Evolutionary conservation across 2,329 filamentous ascomycete species (phyloP).

Genomic region (Aureobasidium namibiae): DNA sequence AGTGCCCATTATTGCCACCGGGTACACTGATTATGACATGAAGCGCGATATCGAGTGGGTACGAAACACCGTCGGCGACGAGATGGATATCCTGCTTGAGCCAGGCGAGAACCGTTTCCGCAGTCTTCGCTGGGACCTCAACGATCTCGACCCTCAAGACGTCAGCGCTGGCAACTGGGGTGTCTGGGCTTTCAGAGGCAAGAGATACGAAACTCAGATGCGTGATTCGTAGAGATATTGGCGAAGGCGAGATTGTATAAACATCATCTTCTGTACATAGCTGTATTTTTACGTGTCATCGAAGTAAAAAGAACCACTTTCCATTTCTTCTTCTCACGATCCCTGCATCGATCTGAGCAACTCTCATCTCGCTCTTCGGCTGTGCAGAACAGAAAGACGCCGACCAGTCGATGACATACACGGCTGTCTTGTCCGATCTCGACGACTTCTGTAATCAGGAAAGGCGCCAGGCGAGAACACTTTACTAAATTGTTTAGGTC

Average conservation of each 20-base stretch:
- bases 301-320: not conserved
- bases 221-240: not conserved
- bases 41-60: constrained; percentile 88
- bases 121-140: constrained; percentile 92
- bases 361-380: not conserved
- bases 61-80: constrained; percentile 71
- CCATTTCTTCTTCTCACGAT: not conserved
- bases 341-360: not conserved
- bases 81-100: constrained; percentile 85
- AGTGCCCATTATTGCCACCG: constrained; percentile 85
- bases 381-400: not conserved
- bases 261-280: constrained; percentile 5
- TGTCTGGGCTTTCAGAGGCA: constrained; percentile 92
- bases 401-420: not conserved
- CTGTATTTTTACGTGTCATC: constrained; percentile 1
- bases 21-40: constrained; percentile 94
- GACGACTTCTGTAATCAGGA: not conserved
- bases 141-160: constrained; percentile 90
- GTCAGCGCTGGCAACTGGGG: constrained; percentile 96
- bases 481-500: not conserved
- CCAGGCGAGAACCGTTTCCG: constrained; percentile 92
- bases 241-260: not conserved
- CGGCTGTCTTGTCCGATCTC: not conserved
- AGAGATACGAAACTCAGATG: constrained; percentile 65
- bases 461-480: not conserved